A percentile compares a stretch with the other conserved stretches of the same genome.
These are phyloP conservation scores for Vicia sativa DNA, from an alignment of 306 rosid species.

Conservation along the genomic window DNA sequence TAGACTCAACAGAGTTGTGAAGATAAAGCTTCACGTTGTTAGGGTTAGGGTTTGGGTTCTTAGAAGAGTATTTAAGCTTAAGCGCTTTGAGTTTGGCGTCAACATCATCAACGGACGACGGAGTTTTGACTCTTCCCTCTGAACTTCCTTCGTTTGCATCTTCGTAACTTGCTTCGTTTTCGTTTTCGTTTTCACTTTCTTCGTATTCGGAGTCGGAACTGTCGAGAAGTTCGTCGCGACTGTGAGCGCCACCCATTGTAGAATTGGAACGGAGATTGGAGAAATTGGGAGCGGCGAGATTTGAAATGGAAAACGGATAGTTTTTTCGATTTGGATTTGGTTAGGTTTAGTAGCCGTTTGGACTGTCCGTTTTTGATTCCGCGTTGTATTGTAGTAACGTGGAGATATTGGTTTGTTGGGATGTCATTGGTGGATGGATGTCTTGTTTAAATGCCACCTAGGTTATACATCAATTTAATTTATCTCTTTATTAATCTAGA, in stretches of 20 bases:
- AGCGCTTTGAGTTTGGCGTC: constrained; percentile 86
- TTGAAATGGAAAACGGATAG: constrained; percentile 62
- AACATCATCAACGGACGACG: constrained; percentile 72
- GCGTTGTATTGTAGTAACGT: background rate
- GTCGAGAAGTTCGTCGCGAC: constrained; percentile 62
- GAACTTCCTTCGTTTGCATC: constrained; percentile 65
- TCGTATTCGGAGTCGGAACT: constrained; percentile 57
- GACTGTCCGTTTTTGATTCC: background rate
- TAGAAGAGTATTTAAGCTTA: constrained; percentile 71
- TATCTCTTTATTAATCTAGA: no score
- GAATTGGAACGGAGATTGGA: background rate
- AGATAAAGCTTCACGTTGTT: constrained; percentile 85
- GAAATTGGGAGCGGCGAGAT: constrained; percentile 53
- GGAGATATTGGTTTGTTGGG: background rate
- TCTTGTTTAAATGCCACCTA: background rate
- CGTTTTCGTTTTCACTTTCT: constrained; percentile 9
- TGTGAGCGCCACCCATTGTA: constrained; percentile 72
- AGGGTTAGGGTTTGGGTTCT: constrained; percentile 9
- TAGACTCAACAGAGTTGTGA: constrained; percentile 76
- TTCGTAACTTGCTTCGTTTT: constrained; percentile 44
- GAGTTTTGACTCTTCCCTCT: constrained; percentile 54
- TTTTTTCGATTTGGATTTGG: background rate
- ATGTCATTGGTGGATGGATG: background rate
- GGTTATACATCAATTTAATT: no score
- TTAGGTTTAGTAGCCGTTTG: constrained; percentile 34